Evolutionary conservation across 2,329 filamentous ascomycete species (phyloP).

Genomic region (Exutisphaerella laricina): DNA sequence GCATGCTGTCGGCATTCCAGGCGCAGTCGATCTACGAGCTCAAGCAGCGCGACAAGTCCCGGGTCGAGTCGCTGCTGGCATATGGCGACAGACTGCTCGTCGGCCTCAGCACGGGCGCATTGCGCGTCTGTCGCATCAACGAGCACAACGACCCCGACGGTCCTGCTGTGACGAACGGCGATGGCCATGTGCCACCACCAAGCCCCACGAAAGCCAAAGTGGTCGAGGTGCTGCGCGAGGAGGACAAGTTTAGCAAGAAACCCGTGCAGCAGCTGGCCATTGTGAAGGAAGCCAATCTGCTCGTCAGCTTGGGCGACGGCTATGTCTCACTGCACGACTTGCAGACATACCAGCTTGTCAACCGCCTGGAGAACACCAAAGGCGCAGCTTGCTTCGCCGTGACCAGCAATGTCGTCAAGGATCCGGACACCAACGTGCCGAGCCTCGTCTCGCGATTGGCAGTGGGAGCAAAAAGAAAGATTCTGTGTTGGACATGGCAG

Average conservation of each 20-base stretch:
- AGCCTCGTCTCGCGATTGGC: conserved; percentile 88
- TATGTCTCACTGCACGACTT: conserved; percentile 87
- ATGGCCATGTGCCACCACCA: conserved; percentile 38
- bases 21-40: conserved; percentile 97
- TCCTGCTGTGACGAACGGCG: conserved; percentile 22
- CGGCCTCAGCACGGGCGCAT: conserved; percentile 79
- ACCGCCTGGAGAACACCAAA: conserved; percentile 75
- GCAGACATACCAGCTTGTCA: conserved; percentile 73
- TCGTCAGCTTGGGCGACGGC: conserved; percentile 86
- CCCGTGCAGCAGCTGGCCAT: conserved; percentile 90
- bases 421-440: conserved; percentile 77
- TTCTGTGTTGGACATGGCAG: conserved; percentile 92
- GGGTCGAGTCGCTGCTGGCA: conserved; percentile 91
- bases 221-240: conserved; percentile 81
- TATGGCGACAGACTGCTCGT: conserved; percentile 90
- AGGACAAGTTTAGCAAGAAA: conserved; percentile 88
- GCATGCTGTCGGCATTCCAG: conserved; percentile 85
- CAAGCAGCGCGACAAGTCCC: conserved; percentile 88
- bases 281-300: conserved; percentile 88
- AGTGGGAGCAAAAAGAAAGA: conserved; percentile 84
- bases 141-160: conserved; percentile 48
- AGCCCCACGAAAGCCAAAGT: conserved; percentile 39
- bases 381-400: conserved; percentile 88
- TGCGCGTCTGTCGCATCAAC: conserved; percentile 89
- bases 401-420: conserved; percentile 92